Evolutionary conservation across 176 grass and related monocot species (phyloP), one percentile per base, ranked within the genome.

Genomic region (Hyparrhenia diplandra): DNA sequence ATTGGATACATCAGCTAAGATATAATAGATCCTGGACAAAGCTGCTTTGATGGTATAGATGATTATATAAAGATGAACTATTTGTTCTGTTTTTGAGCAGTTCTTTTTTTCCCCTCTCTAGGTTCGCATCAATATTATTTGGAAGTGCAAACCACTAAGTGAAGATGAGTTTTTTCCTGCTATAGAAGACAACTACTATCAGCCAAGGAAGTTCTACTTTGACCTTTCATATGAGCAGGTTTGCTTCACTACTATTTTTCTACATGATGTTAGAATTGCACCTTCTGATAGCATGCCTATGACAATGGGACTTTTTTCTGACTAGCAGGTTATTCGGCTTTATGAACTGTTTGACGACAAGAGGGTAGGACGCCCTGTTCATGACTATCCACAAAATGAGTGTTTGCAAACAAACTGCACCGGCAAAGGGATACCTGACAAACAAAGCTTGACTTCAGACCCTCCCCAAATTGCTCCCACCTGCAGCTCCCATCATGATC

Each of bases 191-290:
- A 91, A 94, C 49, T 94, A 94, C 64, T 94, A 86, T 31, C 49
- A 5, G n/a, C 69, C 74, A 31, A 68, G 13, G 7, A 94, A 91
- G 79, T 94, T 94, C 76, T 88, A 88, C 75, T 88, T 91, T 13
- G 82, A 88, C 54, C 92, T 94, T 85, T 90, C 86, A 40, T 58
- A 57, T 36, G 32, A 86, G 30, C 88, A 94, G 92, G 92, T 91
- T 81, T 43, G 66, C 35, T 71, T 31, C 54, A 54, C 28, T 67
- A 35, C 58, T 45, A 34, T 55, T 86, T 51, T 69, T 23, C 2
- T 82, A 72, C 28, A 73, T 20, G 76, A 82, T 69, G 29, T 82
- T 12, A 80, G 47, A 79, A 40, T 73, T 78, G 30, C 82, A 67
- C 27, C 87, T 73, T 71, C 66, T 23, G 18, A 17, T 72, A 32